phyloP scores from a whole-genome alignment of 768 basidiomycete genomes.

The Lactarius sanguifluus region DNA sequence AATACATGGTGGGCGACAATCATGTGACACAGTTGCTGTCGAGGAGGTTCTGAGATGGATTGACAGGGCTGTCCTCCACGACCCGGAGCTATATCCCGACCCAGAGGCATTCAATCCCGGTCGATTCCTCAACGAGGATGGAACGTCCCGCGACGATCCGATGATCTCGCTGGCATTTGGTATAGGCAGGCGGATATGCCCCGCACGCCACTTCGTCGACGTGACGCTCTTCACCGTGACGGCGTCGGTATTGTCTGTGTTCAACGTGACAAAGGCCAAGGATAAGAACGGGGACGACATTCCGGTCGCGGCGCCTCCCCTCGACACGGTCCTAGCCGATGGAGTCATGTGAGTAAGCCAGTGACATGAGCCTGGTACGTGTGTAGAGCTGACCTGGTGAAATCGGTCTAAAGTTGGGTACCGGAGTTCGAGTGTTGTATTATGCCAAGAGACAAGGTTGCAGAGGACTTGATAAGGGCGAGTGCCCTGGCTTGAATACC shows the following conservation, averaged over 20 bases:
- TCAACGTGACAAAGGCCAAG: slow-evolving; percentile 16
- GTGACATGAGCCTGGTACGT: neutral
- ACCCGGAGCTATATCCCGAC: slow-evolving; percentile 33
- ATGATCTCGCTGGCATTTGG: neutral
- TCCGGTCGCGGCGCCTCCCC: neutral
- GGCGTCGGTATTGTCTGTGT: slow-evolving; percentile 12
- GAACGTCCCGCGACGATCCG: neutral
- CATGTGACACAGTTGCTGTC: neutral
- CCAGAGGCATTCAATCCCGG: slow-evolving; percentile 34
- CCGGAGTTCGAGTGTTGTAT: neutral
- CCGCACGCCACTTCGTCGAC: neutral
- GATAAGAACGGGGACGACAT: neutral
- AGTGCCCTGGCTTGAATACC: neutral
- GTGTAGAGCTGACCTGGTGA: neutral
- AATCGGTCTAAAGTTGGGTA: neutral
- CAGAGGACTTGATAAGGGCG: slow-evolving; percentile 1
- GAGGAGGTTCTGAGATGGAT: neutral
- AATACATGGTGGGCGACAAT: slow-evolving; percentile 34
- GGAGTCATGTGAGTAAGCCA: neutral
- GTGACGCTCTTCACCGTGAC: neutral
- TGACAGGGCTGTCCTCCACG: slow-evolving; percentile 24
- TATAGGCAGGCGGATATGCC: neutral
- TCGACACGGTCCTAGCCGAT: neutral
- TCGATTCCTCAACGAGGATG: slow-evolving; percentile 28
- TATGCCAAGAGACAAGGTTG: neutral